phyloP scores from a whole-genome alignment of 805 yeast genomes.

The Lachancea sp. region DNA sequence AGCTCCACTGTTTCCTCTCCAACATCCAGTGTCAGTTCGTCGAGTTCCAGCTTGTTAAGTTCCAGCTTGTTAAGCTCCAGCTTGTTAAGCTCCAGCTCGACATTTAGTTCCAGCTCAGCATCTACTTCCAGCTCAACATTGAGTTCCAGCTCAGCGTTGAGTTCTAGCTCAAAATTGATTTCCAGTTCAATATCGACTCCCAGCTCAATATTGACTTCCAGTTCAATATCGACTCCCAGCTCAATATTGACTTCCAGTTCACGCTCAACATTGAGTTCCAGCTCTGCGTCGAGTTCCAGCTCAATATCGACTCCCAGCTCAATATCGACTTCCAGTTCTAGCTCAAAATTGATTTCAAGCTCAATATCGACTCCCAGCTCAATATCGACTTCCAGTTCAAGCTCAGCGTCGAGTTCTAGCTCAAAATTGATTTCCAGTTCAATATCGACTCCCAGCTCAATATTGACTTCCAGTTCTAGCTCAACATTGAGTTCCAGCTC shows the following conservation, averaged over 20 bases:
- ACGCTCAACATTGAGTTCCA: no score
- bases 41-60: neutral
- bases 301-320: neutral
- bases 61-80: neutral
- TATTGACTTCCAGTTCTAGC: neutral
- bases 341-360: neutral
- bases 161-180: neutral
- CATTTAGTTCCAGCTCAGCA: conserved; percentile 1
- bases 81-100: no score
- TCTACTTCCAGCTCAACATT: neutral
- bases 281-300: neutral
- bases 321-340: neutral
- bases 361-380: neutral
- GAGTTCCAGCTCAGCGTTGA: neutral
- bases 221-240: neutral
- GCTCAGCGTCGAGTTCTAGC: no score
- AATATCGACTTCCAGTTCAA: no score
- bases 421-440: no score
- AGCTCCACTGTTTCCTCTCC: neutral
- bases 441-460: neutral
- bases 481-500: neutral
- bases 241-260: no score
- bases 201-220: neutral
- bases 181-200: no score
- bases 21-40: neutral